Evolutionary conservation across 495 filamentous ascomycete species (phyloP).

Genomic region (Lasiosphaeria miniovina): DNA sequence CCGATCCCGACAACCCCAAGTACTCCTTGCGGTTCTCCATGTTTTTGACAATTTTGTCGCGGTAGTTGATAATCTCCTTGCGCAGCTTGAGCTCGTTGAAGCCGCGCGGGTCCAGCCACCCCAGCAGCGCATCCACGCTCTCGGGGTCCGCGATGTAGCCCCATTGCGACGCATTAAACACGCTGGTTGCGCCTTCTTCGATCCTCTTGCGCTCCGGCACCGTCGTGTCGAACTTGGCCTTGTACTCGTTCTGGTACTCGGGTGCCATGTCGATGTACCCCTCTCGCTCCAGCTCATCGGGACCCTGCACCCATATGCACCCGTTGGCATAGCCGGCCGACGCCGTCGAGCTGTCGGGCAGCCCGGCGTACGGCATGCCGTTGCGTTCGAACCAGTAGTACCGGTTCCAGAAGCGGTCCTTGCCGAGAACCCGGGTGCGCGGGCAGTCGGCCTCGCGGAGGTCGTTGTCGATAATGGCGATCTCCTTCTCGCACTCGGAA

Average conservation of each 20-base stretch:
- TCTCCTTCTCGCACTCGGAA: slow-evolving; percentile 76
- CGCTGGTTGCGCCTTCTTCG: slow-evolving; percentile 80
- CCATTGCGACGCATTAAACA: slow-evolving; percentile 79
- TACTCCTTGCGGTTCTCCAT: slow-evolving; percentile 79
- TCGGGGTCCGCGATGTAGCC: slow-evolving; percentile 83
- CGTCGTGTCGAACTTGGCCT: slow-evolving; percentile 68
- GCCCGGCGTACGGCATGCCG: slow-evolving; percentile 90
- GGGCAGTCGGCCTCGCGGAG: slow-evolving; percentile 90
- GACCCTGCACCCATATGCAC: slow-evolving; percentile 93
- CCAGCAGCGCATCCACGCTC: slow-evolving; percentile 70
- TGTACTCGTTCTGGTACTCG: slow-evolving; percentile 62
- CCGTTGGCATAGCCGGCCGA: slow-evolving; percentile 88
- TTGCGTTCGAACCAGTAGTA: slow-evolving; percentile 99
- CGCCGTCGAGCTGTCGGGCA: slow-evolving; percentile 84
- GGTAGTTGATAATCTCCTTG: slow-evolving; percentile 78
- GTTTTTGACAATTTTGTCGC: slow-evolving; percentile 69
- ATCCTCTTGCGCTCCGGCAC: slow-evolving; percentile 79
- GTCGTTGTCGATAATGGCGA: slow-evolving; percentile 81
- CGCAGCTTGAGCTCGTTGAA: slow-evolving; percentile 77
- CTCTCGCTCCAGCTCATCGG: slow-evolving; percentile 80
- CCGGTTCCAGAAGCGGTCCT: slow-evolving; percentile 94
- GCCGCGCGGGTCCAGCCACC: slow-evolving; percentile 84
- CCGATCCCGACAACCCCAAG: slow-evolving; percentile 42
- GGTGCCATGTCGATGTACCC: slow-evolving; percentile 71
- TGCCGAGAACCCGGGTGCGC: slow-evolving; percentile 81